Base-by-base conservation (phyloP, 768 basidiomycete species). In the Tricholomella constricta region DNA sequence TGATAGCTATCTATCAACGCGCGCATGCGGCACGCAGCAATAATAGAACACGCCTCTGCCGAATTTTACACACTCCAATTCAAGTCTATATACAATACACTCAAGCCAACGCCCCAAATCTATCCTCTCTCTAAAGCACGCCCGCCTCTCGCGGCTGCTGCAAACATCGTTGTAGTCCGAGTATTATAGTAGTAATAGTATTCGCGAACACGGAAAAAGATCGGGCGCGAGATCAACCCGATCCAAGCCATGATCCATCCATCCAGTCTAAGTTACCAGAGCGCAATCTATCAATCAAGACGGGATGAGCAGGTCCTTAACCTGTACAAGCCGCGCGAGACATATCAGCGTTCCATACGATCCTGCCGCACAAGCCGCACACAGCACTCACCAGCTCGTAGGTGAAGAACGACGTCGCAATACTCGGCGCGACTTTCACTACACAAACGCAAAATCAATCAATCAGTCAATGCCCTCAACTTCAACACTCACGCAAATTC, bases 381-480 rank as follows among this genome's bases (percentile, higher is more conserved):
- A 22, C 41, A 42, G 20, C 20, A 69, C 68, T 54, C 48, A 76
- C 80, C 60, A 89, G 64, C 71, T 92, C 90, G 69, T 92, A 91
- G 11, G 83, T 88, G 74, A 89, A 91, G 66, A 92, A 91, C 27
- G 86, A 87, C 32, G 88, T 93, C 31, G 91, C 89, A 54, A 93
- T 93, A 65, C 89, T 91, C 17, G 91, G 91, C 1, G 91, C 87
- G n/a, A 93, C 91, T 67, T 94, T 93, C 55, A 94, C 91, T 92
- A 68, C 45, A 56, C 48, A 45, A 50, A 49, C 29, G 46, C 29
- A 45, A 36, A 34, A 49, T 51, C 50, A 4, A 9, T 50, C 54
- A 26, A 52, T 42, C 50, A 54, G 40, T 25, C 32, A 45, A 19
- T 40, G 40, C 20, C 51, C 35, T 31, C 50, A 42, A 26, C 22